Percentiles rank a stretch among this genome's conserved stretches.
phyloP scores from a whole-genome alignment of 1,284 basidiomycete genomes.

The Pyrrhoderma lamaoense region DNA sequence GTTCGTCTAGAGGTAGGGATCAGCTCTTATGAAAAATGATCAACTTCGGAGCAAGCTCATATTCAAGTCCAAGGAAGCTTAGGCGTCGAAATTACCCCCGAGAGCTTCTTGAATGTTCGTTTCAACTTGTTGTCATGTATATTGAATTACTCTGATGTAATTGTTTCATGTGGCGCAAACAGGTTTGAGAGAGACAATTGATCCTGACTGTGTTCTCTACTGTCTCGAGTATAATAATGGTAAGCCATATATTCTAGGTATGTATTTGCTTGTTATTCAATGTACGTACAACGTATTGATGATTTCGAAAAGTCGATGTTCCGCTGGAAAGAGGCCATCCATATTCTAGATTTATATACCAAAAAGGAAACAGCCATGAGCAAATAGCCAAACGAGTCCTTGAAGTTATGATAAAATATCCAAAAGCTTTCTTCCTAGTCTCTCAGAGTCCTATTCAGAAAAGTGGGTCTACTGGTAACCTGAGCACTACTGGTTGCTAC shows the following conservation, averaged over 20 bases:
- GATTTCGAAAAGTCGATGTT: constrained; percentile 3
- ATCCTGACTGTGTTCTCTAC: constrained; percentile 1
- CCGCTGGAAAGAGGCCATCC: neutral
- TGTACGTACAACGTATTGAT: neutral
- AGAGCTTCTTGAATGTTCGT: constrained; percentile 4
- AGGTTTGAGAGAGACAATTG: neutral
- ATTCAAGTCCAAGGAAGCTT: neutral
- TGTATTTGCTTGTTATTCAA: neutral
- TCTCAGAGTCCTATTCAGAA: neutral
- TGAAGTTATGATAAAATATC: constrained; percentile 1
- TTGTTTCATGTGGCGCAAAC: neutral
- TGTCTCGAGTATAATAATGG: constrained; percentile 3
- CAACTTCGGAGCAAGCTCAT: too few species aligned
- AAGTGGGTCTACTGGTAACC: too few species aligned
- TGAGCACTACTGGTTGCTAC: too few species aligned
- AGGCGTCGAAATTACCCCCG: constrained; percentile 1
- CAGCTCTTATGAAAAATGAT: too few species aligned
- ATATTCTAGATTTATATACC: neutral
- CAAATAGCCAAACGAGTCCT: constrained; percentile 1
- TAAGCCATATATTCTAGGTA: constrained; percentile 1
- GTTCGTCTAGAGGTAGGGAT: too few species aligned
- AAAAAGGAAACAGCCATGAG: constrained; percentile 2
- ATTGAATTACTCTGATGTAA: neutral
- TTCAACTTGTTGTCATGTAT: neutral
- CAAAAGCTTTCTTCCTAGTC: constrained; percentile 6